A percentile compares a stretch with the other conserved stretches of the same genome.
Conservation (phyloP, 805 yeast genomes). For the Hanseniaspora mollemarum region DNA sequence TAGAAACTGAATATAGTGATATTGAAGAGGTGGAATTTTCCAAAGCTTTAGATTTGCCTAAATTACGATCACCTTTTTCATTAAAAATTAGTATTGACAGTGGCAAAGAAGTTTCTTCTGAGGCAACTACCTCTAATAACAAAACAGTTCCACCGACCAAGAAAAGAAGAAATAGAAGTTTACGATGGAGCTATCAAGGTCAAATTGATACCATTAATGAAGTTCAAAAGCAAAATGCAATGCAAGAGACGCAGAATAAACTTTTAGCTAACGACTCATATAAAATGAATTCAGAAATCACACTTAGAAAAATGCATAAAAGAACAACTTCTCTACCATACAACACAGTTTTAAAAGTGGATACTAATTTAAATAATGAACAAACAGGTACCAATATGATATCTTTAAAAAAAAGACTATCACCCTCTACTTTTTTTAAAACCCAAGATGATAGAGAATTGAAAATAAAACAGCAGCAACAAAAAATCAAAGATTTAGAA, state of each 20-base stretch:
- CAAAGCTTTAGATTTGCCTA: slow-evolving; percentile 2
- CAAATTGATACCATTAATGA: slow-evolving; percentile 12
- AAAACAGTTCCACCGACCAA: slow-evolving; percentile 1
- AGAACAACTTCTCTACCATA: slow-evolving; percentile 15
- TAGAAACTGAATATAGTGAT: background rate
- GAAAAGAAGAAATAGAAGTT: slow-evolving; percentile 14
- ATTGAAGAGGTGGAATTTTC: background rate
- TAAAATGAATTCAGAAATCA: no score
- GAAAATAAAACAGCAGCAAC: slow-evolving; percentile 9
- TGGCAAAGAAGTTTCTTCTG: background rate
- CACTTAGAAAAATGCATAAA: background rate
- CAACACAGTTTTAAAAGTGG: background rate
- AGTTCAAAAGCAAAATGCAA: slow-evolving; percentile 10
- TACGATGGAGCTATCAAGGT: slow-evolving; percentile 16
- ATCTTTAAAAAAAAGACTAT: slow-evolving; percentile 8
- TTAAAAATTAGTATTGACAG: background rate
- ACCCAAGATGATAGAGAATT: slow-evolving; percentile 11
- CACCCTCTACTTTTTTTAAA: slow-evolving; percentile 12
- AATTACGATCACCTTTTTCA: slow-evolving; percentile 11
- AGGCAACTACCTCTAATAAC: background rate
- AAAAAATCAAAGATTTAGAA: slow-evolving; percentile 7
- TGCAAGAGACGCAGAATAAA: slow-evolving; percentile 3
- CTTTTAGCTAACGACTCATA: slow-evolving; percentile 1
- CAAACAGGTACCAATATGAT: background rate
- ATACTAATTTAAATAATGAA: background rate